Conservation (phyloP, 2,329 filamentous ascomycete species). For the Trichothecium roseum region DNA sequence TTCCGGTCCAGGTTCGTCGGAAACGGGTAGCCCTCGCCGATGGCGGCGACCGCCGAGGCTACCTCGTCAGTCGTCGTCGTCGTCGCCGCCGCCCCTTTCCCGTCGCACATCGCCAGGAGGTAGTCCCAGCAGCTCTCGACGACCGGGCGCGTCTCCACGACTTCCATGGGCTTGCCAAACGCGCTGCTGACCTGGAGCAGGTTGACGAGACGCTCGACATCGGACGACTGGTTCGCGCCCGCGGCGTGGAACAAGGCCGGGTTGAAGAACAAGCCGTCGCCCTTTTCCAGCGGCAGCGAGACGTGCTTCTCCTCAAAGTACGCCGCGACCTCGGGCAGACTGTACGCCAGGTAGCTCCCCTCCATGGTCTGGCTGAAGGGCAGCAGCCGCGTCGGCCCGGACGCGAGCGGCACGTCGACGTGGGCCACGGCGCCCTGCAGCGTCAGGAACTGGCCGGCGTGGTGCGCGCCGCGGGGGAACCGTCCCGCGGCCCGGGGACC, state of each 20-base stretch:
- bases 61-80: conserved; percentile 30
- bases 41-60: conserved; percentile 34
- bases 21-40: conserved; percentile 51
- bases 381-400: conserved; percentile 34
- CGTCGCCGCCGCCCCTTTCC: conserved; percentile 25
- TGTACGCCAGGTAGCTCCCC: conserved; percentile 48
- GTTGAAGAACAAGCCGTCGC: conserved; percentile 54
- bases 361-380: conserved; percentile 34
- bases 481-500: conserved; percentile 30
- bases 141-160: conserved; percentile 38
- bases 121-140: conserved; percentile 33
- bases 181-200: conserved; percentile 51
- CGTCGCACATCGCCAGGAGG: conserved; percentile 19
- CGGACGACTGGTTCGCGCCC: conserved; percentile 39
- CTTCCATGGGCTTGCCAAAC: conserved; percentile 56
- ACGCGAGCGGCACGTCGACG: conserved; percentile 46
- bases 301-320: conserved; percentile 40
- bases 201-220: conserved; percentile 46
- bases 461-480: conserved; percentile 42
- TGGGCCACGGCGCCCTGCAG: conserved; percentile 55
- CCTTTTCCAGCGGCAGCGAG: conserved; percentile 35
- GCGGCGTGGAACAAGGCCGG: conserved; percentile 54
- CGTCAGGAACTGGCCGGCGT: conserved; percentile 45
- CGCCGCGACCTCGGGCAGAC: conserved; percentile 42
- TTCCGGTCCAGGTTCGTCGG: conserved; percentile 50